A percentile compares a stretch with the other conserved stretches of the same genome.
Conservation (phyloP, 331 rosid genomes). For the Stylosanthes scabra region DNA sequence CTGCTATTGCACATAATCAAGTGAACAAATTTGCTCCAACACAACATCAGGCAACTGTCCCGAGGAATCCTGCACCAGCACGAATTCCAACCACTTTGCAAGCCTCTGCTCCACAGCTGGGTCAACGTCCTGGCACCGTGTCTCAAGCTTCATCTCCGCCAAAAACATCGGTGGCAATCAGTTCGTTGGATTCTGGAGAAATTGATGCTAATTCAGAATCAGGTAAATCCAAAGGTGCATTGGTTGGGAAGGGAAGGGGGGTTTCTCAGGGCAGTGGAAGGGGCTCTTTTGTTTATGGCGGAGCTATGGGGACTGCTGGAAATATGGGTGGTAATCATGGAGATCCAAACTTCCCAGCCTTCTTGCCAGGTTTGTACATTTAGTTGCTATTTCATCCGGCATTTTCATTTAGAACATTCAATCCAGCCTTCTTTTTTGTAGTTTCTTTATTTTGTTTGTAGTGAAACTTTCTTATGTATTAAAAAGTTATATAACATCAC, state of each 20-base stretch:
- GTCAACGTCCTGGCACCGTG: slow-evolving; percentile 71
- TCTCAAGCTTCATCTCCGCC: slow-evolving; percentile 88
- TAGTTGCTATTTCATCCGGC: neutral
- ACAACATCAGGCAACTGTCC: slow-evolving; percentile 55
- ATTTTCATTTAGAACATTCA: neutral
- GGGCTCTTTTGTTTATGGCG: slow-evolving; percentile 71
- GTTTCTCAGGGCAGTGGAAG: slow-evolving; percentile 74
- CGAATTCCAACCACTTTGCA: slow-evolving; percentile 58
- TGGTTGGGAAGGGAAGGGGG: slow-evolving; percentile 83
- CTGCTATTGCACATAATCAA: slow-evolving; percentile 54
- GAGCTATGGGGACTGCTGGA: slow-evolving; percentile 76
- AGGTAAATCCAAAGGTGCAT: slow-evolving; percentile 69
- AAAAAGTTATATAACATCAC: neutral
- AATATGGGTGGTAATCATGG: slow-evolving; percentile 65
- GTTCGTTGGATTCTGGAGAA: slow-evolving; percentile 70
- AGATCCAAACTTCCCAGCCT: slow-evolving; percentile 88
- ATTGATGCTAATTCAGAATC: slow-evolving; percentile 71
- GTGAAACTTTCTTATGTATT: neutral
- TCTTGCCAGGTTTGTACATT: slow-evolving; percentile 80
- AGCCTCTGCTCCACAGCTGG: slow-evolving; percentile 59
- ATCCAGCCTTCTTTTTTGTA: neutral
- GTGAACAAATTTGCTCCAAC: slow-evolving; percentile 56
- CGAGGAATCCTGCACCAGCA: slow-evolving; percentile 54
- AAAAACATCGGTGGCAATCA: slow-evolving; percentile 53
- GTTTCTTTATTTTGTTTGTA: neutral